These are phyloP conservation scores for Hyphodiscus hymeniophilus DNA, from an alignment of 495 filamentous ascomycete genomes.

Conservation along the genomic window DNA sequence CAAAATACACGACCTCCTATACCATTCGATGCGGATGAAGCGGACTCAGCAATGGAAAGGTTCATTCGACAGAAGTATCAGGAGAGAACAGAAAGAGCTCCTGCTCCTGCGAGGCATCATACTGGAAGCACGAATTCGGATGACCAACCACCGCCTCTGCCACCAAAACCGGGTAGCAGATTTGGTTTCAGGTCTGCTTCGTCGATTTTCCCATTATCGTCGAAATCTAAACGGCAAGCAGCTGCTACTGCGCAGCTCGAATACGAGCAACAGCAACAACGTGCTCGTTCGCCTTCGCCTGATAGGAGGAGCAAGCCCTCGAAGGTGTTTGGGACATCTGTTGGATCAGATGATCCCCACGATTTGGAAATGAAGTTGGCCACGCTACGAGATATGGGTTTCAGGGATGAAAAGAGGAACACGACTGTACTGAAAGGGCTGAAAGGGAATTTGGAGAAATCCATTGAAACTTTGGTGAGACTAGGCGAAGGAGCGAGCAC, in stretches of 20 bases:
- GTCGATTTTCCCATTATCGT: slow-evolving; percentile 51
- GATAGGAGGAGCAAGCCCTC: slow-evolving; percentile 27
- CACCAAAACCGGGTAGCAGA: slow-evolving; percentile 70
- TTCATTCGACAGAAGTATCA: slow-evolving; percentile 90
- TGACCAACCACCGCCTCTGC: slow-evolving; percentile 67
- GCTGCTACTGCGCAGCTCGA: slow-evolving; percentile 12
- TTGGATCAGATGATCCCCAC: slow-evolving; percentile 24
- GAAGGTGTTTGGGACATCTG: slow-evolving; percentile 16
- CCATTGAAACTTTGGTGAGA: slow-evolving; percentile 73
- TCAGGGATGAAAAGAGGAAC: slow-evolving; percentile 75
- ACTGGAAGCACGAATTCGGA: slow-evolving; percentile 40
- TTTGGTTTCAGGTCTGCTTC: slow-evolving; percentile 72
- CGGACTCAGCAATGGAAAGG: slow-evolving; percentile 84
- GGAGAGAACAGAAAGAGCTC: slow-evolving; percentile 27
- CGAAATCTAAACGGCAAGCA: slow-evolving; percentile 34
- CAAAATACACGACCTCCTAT: slow-evolving; percentile 70
- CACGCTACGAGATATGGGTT: slow-evolving; percentile 84
- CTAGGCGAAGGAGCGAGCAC: slow-evolving; percentile 55
- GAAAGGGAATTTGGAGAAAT: slow-evolving; percentile 73
- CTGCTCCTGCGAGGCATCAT: slow-evolving; percentile 30
- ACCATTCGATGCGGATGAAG: slow-evolving; percentile 83
- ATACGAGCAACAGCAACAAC: slow-evolving; percentile 12
- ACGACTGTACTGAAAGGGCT: slow-evolving; percentile 68
- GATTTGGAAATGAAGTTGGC: slow-evolving; percentile 62
- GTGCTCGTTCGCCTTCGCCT: slow-evolving; percentile 24